Conservation (phyloP, 140 eudicot genomes). For the Cichorium intybus region DNA sequence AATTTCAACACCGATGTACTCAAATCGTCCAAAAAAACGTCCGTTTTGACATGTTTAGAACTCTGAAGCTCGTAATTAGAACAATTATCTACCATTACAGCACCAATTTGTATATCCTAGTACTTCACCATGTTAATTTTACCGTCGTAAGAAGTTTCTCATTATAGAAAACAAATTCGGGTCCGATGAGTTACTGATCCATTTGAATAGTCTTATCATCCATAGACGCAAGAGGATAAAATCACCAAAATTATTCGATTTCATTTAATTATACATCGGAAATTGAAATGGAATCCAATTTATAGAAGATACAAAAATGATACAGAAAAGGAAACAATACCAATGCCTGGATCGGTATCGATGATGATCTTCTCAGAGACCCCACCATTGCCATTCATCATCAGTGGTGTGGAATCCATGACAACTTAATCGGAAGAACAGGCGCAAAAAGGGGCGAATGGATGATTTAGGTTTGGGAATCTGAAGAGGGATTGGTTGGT, state of each 20-base stretch:
- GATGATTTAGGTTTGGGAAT: background rate
- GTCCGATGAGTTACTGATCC: background rate
- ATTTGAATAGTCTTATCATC: background rate
- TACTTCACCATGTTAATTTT: background rate
- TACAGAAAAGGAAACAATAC: conserved; percentile 18
- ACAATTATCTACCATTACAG: background rate
- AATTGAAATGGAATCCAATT: background rate
- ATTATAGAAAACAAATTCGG: background rate
- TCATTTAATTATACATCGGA: background rate
- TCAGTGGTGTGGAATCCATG: conserved; percentile 22
- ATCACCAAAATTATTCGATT: background rate
- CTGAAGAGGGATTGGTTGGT: background rate
- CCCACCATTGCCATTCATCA: conserved; percentile 27
- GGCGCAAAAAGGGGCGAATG: background rate
- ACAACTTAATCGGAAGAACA: background rate
- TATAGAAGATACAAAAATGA: background rate
- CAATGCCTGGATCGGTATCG: conserved; percentile 96
- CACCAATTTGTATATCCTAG: background rate
- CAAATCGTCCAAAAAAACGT: background rate
- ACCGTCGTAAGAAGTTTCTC: background rate
- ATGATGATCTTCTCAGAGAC: conserved; percentile 68
- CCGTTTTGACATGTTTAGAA: background rate
- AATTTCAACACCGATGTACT: background rate
- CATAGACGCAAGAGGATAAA: background rate
- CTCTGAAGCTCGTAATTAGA: too few relatives aligned